Base-by-base conservation (phyloP, 2,329 filamentous ascomycete genomes). In the Arachnomyces sp. region DNA sequence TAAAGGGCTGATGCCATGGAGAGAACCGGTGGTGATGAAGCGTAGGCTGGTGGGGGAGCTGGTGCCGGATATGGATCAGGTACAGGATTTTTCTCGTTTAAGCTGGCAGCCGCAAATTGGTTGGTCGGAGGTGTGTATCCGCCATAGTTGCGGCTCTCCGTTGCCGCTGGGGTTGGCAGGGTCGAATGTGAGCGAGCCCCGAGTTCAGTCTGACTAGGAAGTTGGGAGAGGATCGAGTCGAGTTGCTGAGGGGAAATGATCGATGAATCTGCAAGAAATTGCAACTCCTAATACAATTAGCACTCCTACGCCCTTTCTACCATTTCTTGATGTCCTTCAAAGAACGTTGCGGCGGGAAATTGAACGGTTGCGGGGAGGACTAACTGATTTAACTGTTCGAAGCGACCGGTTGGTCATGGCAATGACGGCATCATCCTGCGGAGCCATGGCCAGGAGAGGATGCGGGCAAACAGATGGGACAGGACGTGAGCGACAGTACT, bases 301-400 rank as follows among this genome's bases (percentile, higher is more conserved):
- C 9, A 25, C n/a, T n/a, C n/a, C n/a, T 25, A 25, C 20, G 9
- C 20, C 5, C 20, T 9, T 25, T 25, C 20, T 25, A 5, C 20
- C 5, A 5, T 25, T 25, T 25, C 20, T 25, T n/a, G n/a, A n/a
- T n/a, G n/a, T n/a, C n/a, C 31, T 33, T 15, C 38, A 38, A 39
- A 40, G 43, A 28, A 44, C 43, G 32, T 34, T 34, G 33, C 41
- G 33, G 29, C 14, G 29, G 14, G 16, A 14, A 17, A 9, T 25
- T 25, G 20, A 25, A 25, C 20, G 20, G 9, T 9, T 25, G 20
- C 20, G 20, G 12, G 25, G 43, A 42, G 33, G 38, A 60, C 77
- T 53, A 70, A 88, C 87, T 58, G 82, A 87, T 69, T 87, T 89
- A 70, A 94, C 89, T 56, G 78, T 82, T 49, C 87, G 82, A 58